Evolutionary conservation across 345 rosid genomes (phyloP).

Genomic region (Citrus sp.): DNA sequence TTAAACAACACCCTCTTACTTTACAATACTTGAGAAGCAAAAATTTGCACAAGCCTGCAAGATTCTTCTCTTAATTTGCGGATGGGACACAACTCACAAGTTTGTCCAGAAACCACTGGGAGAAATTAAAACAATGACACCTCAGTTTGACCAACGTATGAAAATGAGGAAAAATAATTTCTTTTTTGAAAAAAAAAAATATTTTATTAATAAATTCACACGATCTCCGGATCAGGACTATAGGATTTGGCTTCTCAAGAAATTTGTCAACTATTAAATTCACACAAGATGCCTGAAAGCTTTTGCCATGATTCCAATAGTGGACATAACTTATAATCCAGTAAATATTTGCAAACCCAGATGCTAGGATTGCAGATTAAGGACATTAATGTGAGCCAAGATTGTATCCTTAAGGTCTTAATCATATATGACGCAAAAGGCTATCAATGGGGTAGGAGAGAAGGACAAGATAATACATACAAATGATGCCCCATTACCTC

Average conservation of each 20-base stretch:
- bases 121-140: slow-evolving; percentile 12
- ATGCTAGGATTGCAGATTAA: neutral
- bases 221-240: slow-evolving; percentile 1
- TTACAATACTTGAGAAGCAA: slow-evolving; percentile 7
- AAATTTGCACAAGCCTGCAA: slow-evolving; percentile 3
- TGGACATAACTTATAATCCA: neutral
- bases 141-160: slow-evolving; percentile 7
- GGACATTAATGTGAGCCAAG: neutral
- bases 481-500: slow-evolving; percentile 18
- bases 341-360: neutral
- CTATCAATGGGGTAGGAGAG: slow-evolving; percentile 20
- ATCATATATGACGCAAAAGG: slow-evolving; percentile 6
- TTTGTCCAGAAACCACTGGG: slow-evolving; percentile 7
- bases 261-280: neutral
- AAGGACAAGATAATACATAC: slow-evolving; percentile 4
- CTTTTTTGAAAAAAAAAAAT: neutral
- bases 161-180: neutral
- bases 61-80: slow-evolving; percentile 20
- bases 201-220: neutral
- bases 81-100: neutral
- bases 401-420: neutral
- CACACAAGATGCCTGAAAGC: neutral
- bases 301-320: neutral
- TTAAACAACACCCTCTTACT: neutral
- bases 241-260: slow-evolving; percentile 7